Evolutionary conservation across 2,329 filamentous ascomycete genomes (phyloP).

Genomic region (Chaetomiaceae sp.): DNA sequence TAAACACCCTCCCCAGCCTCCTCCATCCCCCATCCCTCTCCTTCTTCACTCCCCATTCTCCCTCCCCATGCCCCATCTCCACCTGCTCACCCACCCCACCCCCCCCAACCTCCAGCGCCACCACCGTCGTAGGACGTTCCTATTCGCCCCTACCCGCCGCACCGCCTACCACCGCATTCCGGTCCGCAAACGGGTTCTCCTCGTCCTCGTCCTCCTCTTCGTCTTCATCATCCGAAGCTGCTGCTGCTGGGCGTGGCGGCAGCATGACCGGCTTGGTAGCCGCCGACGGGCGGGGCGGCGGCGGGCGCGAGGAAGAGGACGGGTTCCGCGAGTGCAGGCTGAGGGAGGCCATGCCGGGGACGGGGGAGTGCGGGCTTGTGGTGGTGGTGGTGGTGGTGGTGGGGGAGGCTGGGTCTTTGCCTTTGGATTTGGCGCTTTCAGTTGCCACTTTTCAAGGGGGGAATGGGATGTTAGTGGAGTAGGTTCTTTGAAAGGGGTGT

Average conservation of each 20-base stretch:
- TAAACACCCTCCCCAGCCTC: not conserved
- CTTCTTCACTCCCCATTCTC: not conserved
- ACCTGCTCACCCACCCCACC: not conserved
- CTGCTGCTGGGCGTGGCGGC: constrained; percentile 37
- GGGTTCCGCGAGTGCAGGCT: constrained; percentile 35
- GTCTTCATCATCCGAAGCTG: constrained; percentile 38
- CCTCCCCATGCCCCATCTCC: not conserved
- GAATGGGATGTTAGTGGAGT: constrained; percentile 22
- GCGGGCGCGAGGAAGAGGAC: constrained; percentile 33
- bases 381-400: constrained; percentile 22
- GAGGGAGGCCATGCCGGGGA: constrained; percentile 40
- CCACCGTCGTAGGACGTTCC: not conserved
- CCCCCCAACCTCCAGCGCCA: not conserved
- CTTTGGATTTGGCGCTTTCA: constrained; percentile 47
- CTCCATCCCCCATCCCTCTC: not conserved
- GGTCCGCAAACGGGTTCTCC: constrained; percentile 82
- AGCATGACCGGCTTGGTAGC: constrained; percentile 46
- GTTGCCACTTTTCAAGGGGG: constrained; percentile 42
- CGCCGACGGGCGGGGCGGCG: constrained; percentile 43
- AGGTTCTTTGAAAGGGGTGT: constrained; percentile 17
- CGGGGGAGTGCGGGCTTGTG: constrained; percentile 27
- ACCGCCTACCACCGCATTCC: constrained; percentile 61
- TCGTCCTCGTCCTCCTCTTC: constrained; percentile 64
- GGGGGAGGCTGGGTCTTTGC: constrained; percentile 42
- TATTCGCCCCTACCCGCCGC: constrained; percentile 39